Evolutionary conservation across 192 early-diverging fungal species (phyloP), one percentile per base, ranked within the genome.

Genomic region (Pilaira anomala): DNA sequence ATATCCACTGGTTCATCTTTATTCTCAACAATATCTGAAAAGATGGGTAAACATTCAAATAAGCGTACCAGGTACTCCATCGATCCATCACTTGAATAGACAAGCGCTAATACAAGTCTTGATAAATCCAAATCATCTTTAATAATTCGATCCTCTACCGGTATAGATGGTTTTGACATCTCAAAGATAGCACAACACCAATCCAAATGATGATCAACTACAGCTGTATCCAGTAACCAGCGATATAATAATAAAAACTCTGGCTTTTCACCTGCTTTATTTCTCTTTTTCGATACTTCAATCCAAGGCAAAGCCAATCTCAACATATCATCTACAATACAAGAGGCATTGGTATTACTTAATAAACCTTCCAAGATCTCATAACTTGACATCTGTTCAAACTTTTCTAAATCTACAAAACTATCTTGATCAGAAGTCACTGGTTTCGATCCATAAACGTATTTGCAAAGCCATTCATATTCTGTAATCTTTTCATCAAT

Each of bases 401-500:
- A 75, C n/a, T 14, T 42, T 2, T 57, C 50, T 2, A 75, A 25
- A 33, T 45, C 42, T 7, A 72, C 44, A 0, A 65, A 22, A 8
- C n/a, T n/a, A 36, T 64, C 70, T 28, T 59, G 54, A 19, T 36
- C 67, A 26, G 57, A 66, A 54, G 28, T 51, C 9, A 67, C 42
- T n/a, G 72, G 77, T 44, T 73, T 79, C 28, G 78, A 83, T 39
- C 84, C 79, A 62, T 89, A 89, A 1, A 89, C 51, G 9, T 86
- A 63, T 46, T 78, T 78, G 28, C 74, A 81, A 13, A 89, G 51
- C 54, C 84, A 83, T 24, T 80, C 72, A 22, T 86, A 71, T 48
- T 85, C 73, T 65, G 85, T 82, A 54, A 77, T 77, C 19, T 84
- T 60, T 2, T 62, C 67, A 26, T 85, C 79, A 24, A 89, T 63